phyloP scores from a whole-genome alignment of 306 rosid genomes.

The Prunus mongolica region DNA sequence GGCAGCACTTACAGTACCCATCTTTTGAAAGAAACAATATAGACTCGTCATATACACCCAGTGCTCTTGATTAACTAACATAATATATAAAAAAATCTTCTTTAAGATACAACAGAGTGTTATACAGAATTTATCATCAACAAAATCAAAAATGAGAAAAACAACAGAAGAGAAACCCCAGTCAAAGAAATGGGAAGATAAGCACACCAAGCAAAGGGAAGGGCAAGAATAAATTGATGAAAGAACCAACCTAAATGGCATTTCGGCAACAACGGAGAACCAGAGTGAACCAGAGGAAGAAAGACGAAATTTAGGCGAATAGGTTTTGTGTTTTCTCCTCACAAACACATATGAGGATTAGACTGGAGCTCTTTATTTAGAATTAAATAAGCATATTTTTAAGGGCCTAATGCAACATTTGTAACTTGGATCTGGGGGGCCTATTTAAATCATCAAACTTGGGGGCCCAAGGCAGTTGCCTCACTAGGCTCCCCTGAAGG shows the following conservation, averaged over 20 bases:
- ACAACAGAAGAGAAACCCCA: neutral
- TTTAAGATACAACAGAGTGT: neutral
- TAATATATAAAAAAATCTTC: neutral
- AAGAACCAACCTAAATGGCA: neutral
- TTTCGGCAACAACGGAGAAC: neutral
- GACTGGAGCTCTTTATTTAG: neutral
- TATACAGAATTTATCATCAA: neutral
- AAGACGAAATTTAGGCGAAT: neutral
- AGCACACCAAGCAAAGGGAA: neutral
- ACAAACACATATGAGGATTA: neutral
- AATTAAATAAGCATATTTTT: neutral
- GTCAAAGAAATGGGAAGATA: neutral
- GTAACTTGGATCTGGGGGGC: neutral
- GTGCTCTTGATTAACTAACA: neutral
- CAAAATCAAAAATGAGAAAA: neutral
- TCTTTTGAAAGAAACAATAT: neutral
- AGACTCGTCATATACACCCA: neutral
- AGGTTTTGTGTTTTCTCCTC: neutral
- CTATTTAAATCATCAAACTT: neutral
- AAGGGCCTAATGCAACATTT: neutral
- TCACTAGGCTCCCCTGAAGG: neutral
- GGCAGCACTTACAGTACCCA: neutral
- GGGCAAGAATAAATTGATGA: neutral
- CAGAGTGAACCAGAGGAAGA: neutral
- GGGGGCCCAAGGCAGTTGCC: neutral